A percentile compares a stretch with the other conserved stretches of the same genome.
These are phyloP conservation scores for Rhodosporidiobolus sp. DNA, from an alignment of 768 basidiomycete species.

Conservation along the genomic window DNA sequence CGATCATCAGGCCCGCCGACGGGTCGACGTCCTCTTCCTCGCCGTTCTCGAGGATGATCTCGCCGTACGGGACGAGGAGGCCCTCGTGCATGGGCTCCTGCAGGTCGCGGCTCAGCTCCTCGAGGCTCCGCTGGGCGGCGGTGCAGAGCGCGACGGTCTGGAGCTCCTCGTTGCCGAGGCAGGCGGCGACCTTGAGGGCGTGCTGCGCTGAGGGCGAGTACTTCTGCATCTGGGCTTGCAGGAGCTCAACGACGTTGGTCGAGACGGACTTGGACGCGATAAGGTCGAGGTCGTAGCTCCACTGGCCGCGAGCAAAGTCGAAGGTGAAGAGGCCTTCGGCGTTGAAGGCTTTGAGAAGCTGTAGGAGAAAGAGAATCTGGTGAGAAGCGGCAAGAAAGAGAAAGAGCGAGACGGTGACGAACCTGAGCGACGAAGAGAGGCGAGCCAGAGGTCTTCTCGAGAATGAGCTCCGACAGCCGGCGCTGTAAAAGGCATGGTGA, in stretches of 20 bases:
- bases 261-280: slow-evolving; percentile 26
- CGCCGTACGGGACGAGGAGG: slow-evolving; percentile 16
- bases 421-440: slow-evolving; percentile 31
- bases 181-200: slow-evolving; percentile 30
- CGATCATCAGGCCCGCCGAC: neutral
- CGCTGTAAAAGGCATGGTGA: no score
- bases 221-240: slow-evolving; percentile 24
- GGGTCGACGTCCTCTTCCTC: neutral
- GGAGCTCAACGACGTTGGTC: slow-evolving; percentile 37
- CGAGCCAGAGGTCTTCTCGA: slow-evolving; percentile 18
- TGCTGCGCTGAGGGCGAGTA: slow-evolving; percentile 14
- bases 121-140: slow-evolving; percentile 2
- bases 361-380: no score
- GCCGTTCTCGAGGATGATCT: neutral
- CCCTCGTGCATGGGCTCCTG: slow-evolving; percentile 27
- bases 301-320: slow-evolving; percentile 19
- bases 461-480: slow-evolving; percentile 21
- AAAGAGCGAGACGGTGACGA: no score
- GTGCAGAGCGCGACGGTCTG: slow-evolving; percentile 7
- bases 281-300: slow-evolving; percentile 32
- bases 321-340: slow-evolving; percentile 34
- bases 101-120: slow-evolving; percentile 27
- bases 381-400: no score
- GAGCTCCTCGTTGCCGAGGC: slow-evolving; percentile 34
- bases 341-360: slow-evolving; percentile 36